These are phyloP conservation scores for Calonectria pseudoreteaudii DNA, from an alignment of 2,329 filamentous ascomycete species.

Conservation along the genomic window DNA sequence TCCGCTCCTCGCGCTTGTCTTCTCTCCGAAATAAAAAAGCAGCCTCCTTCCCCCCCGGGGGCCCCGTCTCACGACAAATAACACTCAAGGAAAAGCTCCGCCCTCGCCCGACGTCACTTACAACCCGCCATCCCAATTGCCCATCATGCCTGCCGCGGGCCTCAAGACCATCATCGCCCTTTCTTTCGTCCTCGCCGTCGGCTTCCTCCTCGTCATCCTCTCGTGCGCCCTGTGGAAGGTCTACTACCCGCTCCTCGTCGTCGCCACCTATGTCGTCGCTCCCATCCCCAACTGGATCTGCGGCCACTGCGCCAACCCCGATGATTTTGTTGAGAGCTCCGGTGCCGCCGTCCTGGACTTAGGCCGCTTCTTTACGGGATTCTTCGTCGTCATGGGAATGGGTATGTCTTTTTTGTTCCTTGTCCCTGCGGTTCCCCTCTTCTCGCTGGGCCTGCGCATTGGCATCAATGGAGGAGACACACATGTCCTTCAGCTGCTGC, in stretches of 20 bases:
- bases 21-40: background rate
- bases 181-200: constrained; percentile 98
- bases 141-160: constrained; percentile 80
- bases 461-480: background rate
- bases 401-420: constrained; percentile 68
- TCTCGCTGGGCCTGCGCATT: background rate
- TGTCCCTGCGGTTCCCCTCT: background rate
- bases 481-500: background rate
- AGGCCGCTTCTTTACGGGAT: constrained; percentile 93
- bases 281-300: constrained; percentile 98
- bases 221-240: constrained; percentile 95
- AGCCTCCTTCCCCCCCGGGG: constrained; percentile 18
- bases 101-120: constrained; percentile 20
- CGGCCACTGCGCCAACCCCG: constrained; percentile 85
- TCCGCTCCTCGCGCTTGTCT: background rate
- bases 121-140: constrained; percentile 6
- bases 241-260: constrained; percentile 95
- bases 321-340: constrained; percentile 92
- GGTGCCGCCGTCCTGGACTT: constrained; percentile 91
- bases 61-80: constrained; percentile 18
- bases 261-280: constrained; percentile 93
- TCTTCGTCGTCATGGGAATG: constrained; percentile 97
- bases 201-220: constrained; percentile 98
- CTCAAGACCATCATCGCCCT: constrained; percentile 99
- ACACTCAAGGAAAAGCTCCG: background rate